Evolutionary conservation across 2,329 filamentous ascomycete genomes (phyloP), one percentile per base, ranked within the genome.

Genomic region (Colletotrichum tanaceti): DNA sequence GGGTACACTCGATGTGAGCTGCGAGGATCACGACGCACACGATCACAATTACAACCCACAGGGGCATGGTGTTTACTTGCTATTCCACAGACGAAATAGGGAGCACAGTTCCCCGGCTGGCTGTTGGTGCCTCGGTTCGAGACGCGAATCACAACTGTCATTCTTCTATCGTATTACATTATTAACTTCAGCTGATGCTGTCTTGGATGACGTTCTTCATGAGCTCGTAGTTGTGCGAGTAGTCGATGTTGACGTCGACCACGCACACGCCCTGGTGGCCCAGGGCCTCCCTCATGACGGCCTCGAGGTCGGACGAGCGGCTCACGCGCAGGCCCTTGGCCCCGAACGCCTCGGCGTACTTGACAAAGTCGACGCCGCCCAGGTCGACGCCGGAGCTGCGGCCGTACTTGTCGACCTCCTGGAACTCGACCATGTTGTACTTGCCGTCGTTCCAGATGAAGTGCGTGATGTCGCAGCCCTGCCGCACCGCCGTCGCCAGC

Each of bases 371-470:
- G 2, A 84, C 79, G 1, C 83, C 83, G 0, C 83, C 77, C 2
- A 85, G 74, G 44, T 79, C 77, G 62, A 84, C 80, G 18, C 83
- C 83, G 9, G 76, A 76, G 35, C 76, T 79, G 32, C 83, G 77
- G 3, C 82, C 82, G 72, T 84, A 84, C 74, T 84, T 85, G 74
- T 82, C 79, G 65, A 82, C 81, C 74, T 84, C 83, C 71, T 85
- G 83, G 72, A 85, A 85, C 74, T 84, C 80, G 5, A 85, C 81
- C 83, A 85, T 85, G 72, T 85, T 84, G 74, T 81, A 85, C 38
- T 78, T 78, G 52, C 80, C 80, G 70, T 85, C 83, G 72, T 85
- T 85, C 82, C 82, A 84, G 70, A 84, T 77, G 69, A 85, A 84
- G 71, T 85, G 83, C 20, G 83, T 84, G 71, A 85, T 83, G 65